Conservation (phyloP, 352 stramenopile genomes). For the Phytophthora sp. region DNA sequence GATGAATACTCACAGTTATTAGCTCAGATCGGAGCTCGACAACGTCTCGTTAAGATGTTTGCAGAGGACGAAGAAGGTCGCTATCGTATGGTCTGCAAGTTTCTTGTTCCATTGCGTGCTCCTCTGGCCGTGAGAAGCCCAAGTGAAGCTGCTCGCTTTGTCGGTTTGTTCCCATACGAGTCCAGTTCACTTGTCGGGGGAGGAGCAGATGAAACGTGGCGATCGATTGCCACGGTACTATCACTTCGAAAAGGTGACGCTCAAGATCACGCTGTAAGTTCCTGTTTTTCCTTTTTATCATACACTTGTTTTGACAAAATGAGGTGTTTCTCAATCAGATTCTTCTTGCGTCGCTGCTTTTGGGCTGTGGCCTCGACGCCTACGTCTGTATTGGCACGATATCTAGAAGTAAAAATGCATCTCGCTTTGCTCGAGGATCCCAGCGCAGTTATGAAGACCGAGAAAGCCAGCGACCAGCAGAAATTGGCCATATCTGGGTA, state of each 20-base stretch:
- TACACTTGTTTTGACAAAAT: slow-evolving; percentile 1
- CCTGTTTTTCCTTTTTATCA: not conserved
- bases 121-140: slow-evolving; percentile 63
- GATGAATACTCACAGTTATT: slow-evolving; percentile 36
- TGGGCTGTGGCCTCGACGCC: slow-evolving; percentile 89
- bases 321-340: slow-evolving; percentile 52
- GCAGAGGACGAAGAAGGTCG: slow-evolving; percentile 87
- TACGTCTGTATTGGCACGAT: slow-evolving; percentile 89
- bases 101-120: slow-evolving; percentile 64
- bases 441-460: slow-evolving; percentile 25
- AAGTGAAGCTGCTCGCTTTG: slow-evolving; percentile 87
- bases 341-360: slow-evolving; percentile 85
- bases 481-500: slow-evolving; percentile 84
- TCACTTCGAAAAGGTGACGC: slow-evolving; percentile 73
- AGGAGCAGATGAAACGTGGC: slow-evolving; percentile 75
- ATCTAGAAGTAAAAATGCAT: slow-evolving; percentile 39
- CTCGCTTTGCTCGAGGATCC: slow-evolving; percentile 23
- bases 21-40: slow-evolving; percentile 13
- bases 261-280: slow-evolving; percentile 81
- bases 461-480: slow-evolving; percentile 16
- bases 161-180: slow-evolving; percentile 79
- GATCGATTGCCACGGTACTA: slow-evolving; percentile 74
- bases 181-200: slow-evolving; percentile 58
- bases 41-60: slow-evolving; percentile 83
- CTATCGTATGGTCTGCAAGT: slow-evolving; percentile 89